Base-by-base conservation (phyloP, 345 rosid species). In the Ceriops decandra region DNA sequence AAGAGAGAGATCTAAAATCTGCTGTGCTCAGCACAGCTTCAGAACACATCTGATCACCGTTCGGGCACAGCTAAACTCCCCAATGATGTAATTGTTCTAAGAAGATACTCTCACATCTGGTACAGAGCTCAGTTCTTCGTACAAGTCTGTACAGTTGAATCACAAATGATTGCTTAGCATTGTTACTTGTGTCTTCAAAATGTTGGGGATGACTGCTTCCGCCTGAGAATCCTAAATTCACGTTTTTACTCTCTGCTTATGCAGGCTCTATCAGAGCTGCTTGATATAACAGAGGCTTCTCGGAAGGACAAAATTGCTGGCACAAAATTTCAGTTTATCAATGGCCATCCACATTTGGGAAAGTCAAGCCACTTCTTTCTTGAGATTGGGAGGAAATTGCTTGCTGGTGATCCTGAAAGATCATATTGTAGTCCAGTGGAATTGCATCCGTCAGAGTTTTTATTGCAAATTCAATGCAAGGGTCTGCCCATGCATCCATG, bases 381-480 rank as follows among this genome's bases (percentile, higher is more conserved):
- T 76, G 86, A 22, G 79, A 61, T 28, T 76, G 85, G 7, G 73
- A 62, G 10, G 85, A 66, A 67, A 64, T 71, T 6, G 69, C 66
- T 69, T 79, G 86, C 72, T 70, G 84, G 65, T 66, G 62, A 28
- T 75, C 85, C 52, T 71, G 84, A 9, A 63, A 72, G 52, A 77
- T 79, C 66, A 73, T 57, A 63, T 77, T 82, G 62, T 42, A 69
- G 57, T 80, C 90, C 38, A 90, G 73, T 5, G 99, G 98, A 60
- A 92, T 86, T 54, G 88, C 84, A 5, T 91, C 97, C 0, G 93
- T 95, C 31, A 95, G 85, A 47, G 98, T 90, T 79, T 92, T 92
- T 71, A 95, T 88, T 7, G 99, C 97, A 49, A 95, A 95, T 38
- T 95, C 96, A 35, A 95, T 90, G 69, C 99, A 90, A 1, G 99